Evolutionary conservation across 1,139 yeast species (phyloP).

Genomic region (Geotrichum reessii): DNA sequence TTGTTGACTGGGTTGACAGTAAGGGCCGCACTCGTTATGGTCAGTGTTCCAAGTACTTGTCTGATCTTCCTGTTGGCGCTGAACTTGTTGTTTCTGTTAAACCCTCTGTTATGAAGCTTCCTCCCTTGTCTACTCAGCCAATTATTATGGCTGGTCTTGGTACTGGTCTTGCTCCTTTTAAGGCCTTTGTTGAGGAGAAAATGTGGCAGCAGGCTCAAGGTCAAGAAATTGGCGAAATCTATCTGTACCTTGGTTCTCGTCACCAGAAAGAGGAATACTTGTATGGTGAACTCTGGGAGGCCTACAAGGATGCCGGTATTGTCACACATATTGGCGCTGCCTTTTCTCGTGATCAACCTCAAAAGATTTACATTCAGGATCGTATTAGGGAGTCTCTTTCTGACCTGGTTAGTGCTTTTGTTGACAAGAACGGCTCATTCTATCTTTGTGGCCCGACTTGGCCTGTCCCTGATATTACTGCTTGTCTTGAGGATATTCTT

Average conservation of each 20-base stretch:
- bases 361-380: constrained; percentile 93
- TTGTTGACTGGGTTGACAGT: constrained; percentile 91
- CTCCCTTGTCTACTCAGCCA: constrained; percentile 81
- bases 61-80: constrained; percentile 72
- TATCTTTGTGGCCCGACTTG: constrained; percentile 98
- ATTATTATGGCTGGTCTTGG: constrained; percentile 97
- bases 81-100: constrained; percentile 92
- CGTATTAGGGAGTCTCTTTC: constrained; percentile 73
- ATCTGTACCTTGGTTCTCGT: constrained; percentile 87
- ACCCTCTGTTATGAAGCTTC: constrained; percentile 95
- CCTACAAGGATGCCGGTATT: constrained; percentile 85
- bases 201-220: constrained; percentile 92
- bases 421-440: constrained; percentile 75
- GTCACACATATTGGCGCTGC: constrained; percentile 97
- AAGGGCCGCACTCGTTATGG: constrained; percentile 86
- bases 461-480: constrained; percentile 98
- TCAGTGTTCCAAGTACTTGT: constrained; percentile 85
- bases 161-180: constrained; percentile 97
- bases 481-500: constrained; percentile 79
- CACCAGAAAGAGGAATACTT: constrained; percentile 93
- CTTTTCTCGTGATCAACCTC: constrained; percentile 94
- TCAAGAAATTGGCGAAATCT: constrained; percentile 80
- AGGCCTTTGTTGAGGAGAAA: constrained; percentile 94
- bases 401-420: constrained; percentile 73
- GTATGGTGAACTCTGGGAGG: constrained; percentile 97